Base-by-base conservation (phyloP, 371 early-diverging fungal species). In the Mucor saturninus region DNA sequence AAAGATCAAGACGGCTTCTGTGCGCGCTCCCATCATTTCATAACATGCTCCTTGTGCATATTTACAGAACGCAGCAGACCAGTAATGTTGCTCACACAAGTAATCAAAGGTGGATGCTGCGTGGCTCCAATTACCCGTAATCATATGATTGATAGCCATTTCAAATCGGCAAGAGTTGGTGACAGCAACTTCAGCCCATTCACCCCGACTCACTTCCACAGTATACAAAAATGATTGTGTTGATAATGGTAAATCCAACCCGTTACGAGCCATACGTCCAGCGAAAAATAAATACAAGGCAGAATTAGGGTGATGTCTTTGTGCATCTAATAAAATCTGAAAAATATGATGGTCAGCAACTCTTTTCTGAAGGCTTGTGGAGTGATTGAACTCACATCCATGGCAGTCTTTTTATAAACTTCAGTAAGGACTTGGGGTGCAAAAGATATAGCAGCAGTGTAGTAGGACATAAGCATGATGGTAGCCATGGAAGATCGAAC, bases 401-500 rank as follows among this genome's bases (percentile, higher is more conserved):
- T 83, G 29, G 84, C 87, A 11, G 71, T 65, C 45, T 78, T 74
- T 29, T 65, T 74, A 50, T 77, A 81, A 2, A 39, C 42, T 1
- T 72, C 75, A 1, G 70, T 62, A 15, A 76, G 55, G 9, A 81
- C 67, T 51, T 75, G 81, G 10, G 81, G 81, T 1, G 77, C 75
- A 70, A 73, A 73, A 0, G 81, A 74, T 1, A 75, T 76, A 7
- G 69, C 70, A 10, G 67, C 59, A 2, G 73, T 62, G 46, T 78
- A 81, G 26, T 78, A 81, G 10, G 76, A 64, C 2, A 81, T 54
- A 5, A 81, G 55, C 83, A 86, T 77, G 38, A 88, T 75, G 0
- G 84, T 83, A 5, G 85, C 86, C 68, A 86, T 73, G 0, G 85
- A 80, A 0, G 86, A 82, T 14, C 84, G 75, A 15, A 86, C 75